Base-by-base conservation (phyloP, 2,329 filamentous ascomycete species). In the Ophiobolus disseminans region DNA sequence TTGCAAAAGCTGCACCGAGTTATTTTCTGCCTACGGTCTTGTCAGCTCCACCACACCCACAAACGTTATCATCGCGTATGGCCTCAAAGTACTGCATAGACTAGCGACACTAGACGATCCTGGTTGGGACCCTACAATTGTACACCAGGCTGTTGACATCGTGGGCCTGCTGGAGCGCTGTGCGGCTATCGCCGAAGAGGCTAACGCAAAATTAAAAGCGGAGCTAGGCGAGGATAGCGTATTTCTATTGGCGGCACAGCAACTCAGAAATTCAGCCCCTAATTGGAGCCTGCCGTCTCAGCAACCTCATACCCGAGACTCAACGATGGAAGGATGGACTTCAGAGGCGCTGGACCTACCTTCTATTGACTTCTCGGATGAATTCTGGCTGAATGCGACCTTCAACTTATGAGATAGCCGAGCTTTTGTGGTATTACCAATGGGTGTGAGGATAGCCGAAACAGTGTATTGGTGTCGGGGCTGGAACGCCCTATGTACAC, bases 161-260 rank as follows among this genome's bases (percentile, higher is more conserved):
- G 44, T 49, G 3, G 22, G 39, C 5, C 44, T 47, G 11, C 34
- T 63, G 3, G 53, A 58, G 22, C 50, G 43, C 3, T 48, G 51
- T 13, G 49, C 54, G 1, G 44, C 32, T 13, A 39, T 26, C 9
- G 48, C 48, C 5, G 58, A 62, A 21, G 25, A 38, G 5, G 45
- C 31, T 2, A 49, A 63, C 5, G 32, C 19, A 4, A 36, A 31
- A 4, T 17, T 55, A 19, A 57, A 50, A 16, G 37, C 48, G 13
- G 19, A 58, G 25, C 53, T 44, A 3, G 58, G 58, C 1, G 53
- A 63, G 26, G 51, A 62, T 11, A 57, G 50, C 23, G 34, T 62
- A 0, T 59, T 62, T 22, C 41, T 44, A 19, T 40, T 43, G n/a
- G 56, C 57, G 3, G 56, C 54, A 9, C 49, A 55, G 25, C 41